Conservation (phyloP, 106 monocot genomes). For the Platanthera guangdongensis region DNA sequence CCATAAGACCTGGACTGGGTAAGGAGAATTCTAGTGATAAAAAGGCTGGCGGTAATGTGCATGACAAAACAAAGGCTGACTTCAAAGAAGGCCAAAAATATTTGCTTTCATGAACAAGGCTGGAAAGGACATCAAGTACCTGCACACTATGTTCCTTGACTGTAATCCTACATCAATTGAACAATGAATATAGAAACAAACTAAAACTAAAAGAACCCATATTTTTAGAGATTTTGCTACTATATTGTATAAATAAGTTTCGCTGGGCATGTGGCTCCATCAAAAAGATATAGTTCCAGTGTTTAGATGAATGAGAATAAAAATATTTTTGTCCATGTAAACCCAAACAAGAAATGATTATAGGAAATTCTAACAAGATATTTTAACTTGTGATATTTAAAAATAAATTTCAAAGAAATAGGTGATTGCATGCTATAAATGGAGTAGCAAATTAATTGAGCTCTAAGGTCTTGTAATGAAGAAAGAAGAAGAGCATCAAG, state of each 20-base stretch:
- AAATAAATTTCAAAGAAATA: not conserved
- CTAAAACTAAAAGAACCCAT: not conserved
- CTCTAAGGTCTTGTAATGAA: not conserved
- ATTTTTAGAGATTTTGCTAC: not conserved
- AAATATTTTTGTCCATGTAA: not conserved
- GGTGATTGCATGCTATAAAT: not conserved
- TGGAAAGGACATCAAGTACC: not conserved
- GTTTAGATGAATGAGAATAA: not conserved
- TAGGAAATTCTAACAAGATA: not conserved
- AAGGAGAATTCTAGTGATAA: no score
- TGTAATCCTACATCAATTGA: not conserved
- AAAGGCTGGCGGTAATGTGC: not conserved
- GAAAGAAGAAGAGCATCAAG: not conserved
- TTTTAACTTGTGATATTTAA: not conserved
- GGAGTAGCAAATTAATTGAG: not conserved
- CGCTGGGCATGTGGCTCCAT: not conserved
- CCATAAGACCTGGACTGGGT: no score
- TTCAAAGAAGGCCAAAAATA: not conserved
- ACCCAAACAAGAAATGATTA: slow-evolving; percentile 1
- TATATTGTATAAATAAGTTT: not conserved
- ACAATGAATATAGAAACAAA: not conserved
- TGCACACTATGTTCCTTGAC: not conserved
- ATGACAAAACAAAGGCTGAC: not conserved
- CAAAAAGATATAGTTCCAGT: not conserved
- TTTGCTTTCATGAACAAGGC: not conserved